These are phyloP conservation scores for Nicotiana knightiana DNA, from an alignment of 257 asterid species.

Conservation along the genomic window DNA sequence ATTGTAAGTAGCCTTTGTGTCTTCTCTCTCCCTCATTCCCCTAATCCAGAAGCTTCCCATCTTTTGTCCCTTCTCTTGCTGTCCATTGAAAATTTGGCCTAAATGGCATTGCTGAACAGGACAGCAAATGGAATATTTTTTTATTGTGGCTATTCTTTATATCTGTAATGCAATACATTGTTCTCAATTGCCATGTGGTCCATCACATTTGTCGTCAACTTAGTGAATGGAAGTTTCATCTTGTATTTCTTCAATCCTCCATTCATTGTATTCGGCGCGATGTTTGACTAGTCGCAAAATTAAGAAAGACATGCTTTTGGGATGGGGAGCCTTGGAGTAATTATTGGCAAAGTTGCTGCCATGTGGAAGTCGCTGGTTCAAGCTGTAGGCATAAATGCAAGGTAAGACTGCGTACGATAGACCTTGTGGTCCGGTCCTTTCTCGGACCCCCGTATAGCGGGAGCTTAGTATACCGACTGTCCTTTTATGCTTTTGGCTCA, in stretches of 20 bases:
- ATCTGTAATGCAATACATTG: conserved; percentile 13
- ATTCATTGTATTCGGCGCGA: background rate
- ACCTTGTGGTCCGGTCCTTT: too few relatives aligned
- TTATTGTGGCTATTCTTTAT: conserved; percentile 15
- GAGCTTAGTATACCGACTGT: too few relatives aligned
- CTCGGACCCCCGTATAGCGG: too few relatives aligned
- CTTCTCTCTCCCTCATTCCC: background rate
- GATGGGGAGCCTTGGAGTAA: too few relatives aligned
- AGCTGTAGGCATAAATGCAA: too few relatives aligned
- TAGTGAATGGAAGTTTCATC: background rate
- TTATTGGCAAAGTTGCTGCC: too few relatives aligned
- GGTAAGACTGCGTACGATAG: too few relatives aligned
- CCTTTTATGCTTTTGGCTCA: too few relatives aligned
- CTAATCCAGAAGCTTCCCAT: background rate
- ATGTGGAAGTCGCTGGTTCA: too few relatives aligned
- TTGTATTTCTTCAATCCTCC: background rate
- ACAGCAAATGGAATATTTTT: conserved; percentile 19
- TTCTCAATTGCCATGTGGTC: conserved; percentile 18
- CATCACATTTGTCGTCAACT: background rate
- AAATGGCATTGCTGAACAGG: conserved; percentile 12
- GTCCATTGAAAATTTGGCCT: background rate
- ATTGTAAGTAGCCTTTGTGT: conserved; percentile 7
- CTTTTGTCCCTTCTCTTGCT: background rate
- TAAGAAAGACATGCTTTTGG: background rate
- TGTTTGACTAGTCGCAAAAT: background rate